phyloP scores from a whole-genome alignment of 1,139 yeast species.

The Sugiyamaella novakii region DNA sequence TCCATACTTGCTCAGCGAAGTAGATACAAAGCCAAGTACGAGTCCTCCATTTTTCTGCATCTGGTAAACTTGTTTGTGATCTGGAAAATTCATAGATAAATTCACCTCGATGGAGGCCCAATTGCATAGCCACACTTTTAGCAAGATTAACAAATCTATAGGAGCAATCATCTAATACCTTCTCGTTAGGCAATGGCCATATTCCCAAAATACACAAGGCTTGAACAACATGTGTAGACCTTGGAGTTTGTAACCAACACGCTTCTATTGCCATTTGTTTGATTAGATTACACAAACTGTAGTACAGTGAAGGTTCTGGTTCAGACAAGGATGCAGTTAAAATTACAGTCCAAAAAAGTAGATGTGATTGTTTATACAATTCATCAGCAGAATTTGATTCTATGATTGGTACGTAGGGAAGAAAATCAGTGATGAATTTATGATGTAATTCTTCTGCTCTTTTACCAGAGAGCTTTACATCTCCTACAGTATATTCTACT shows the following conservation, averaged over 20 bases:
- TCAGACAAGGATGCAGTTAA: slow-evolving; percentile 84
- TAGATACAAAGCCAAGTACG: slow-evolving; percentile 89
- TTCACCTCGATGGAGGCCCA: slow-evolving; percentile 92
- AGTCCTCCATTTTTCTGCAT: slow-evolving; percentile 94
- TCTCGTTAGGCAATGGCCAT: slow-evolving; percentile 95
- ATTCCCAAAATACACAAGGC: slow-evolving; percentile 77
- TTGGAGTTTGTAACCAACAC: slow-evolving; percentile 90
- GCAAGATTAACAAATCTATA: slow-evolving; percentile 88
- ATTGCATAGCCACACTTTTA: slow-evolving; percentile 77
- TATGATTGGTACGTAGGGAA: slow-evolving; percentile 80
- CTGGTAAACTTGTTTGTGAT: slow-evolving; percentile 84
- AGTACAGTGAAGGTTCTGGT: slow-evolving; percentile 82
- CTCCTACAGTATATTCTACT: slow-evolving; percentile 55
- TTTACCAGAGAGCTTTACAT: slow-evolving; percentile 62
- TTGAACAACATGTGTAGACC: slow-evolving; percentile 92
- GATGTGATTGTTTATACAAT: slow-evolving; percentile 77
- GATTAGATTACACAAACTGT: slow-evolving; percentile 72
- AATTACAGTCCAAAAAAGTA: slow-evolving; percentile 89
- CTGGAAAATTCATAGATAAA: slow-evolving; percentile 89
- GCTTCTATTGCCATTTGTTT: slow-evolving; percentile 89
- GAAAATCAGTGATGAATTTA: slow-evolving; percentile 63
- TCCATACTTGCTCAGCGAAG: slow-evolving; percentile 89
- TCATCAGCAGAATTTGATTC: slow-evolving; percentile 72
- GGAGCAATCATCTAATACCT: slow-evolving; percentile 88
- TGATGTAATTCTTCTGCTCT: slow-evolving; percentile 75